Percentiles rank a stretch among this genome's conserved stretches.
Conservation (phyloP, 345 rosid genomes). For the Anastatica hierochuntica region DNA sequence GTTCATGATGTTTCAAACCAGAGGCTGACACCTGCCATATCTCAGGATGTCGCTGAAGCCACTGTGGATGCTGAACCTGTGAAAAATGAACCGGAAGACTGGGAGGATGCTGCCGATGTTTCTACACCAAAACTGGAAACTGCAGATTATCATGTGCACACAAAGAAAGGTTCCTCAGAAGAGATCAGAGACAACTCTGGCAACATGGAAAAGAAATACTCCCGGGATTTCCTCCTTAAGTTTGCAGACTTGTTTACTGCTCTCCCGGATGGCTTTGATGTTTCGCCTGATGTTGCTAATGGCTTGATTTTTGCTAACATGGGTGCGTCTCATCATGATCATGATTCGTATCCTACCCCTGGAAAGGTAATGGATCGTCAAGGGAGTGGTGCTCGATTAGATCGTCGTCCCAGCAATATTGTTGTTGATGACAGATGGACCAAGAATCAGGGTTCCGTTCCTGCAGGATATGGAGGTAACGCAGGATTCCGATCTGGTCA, state of each 20-base stretch:
- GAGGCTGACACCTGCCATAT: constrained; percentile 29
- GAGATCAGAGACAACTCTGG: constrained; percentile 31
- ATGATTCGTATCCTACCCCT: constrained; percentile 45
- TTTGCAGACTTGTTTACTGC: constrained; percentile 56
- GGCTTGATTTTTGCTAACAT: constrained; percentile 28
- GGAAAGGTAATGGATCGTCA: constrained; percentile 63
- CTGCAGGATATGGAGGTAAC: constrained; percentile 45
- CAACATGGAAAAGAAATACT: constrained; percentile 58
- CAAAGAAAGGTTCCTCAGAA: constrained; percentile 22
- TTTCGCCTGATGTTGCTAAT: constrained; percentile 40
- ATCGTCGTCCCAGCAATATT: constrained; percentile 59
- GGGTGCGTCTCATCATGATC: constrained; percentile 39
- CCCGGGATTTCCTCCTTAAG: constrained; percentile 85
- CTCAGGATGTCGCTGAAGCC: constrained; percentile 19
- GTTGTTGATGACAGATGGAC: constrained; percentile 65
- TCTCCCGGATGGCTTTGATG: constrained; percentile 59
- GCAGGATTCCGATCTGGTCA: constrained; percentile 55
- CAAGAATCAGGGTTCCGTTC: constrained; percentile 39
- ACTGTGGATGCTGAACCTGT: constrained; percentile 28
- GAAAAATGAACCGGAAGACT: constrained; percentile 81
- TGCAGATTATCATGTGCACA: constrained; percentile 23
- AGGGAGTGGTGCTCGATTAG: constrained; percentile 46
- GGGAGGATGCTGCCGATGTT: constrained; percentile 95
- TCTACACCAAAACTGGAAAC: constrained; percentile 71
- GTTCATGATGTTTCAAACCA: constrained; percentile 21